Conservation (phyloP, 768 basidiomycete genomes). For the Serendipita sp. region DNA sequence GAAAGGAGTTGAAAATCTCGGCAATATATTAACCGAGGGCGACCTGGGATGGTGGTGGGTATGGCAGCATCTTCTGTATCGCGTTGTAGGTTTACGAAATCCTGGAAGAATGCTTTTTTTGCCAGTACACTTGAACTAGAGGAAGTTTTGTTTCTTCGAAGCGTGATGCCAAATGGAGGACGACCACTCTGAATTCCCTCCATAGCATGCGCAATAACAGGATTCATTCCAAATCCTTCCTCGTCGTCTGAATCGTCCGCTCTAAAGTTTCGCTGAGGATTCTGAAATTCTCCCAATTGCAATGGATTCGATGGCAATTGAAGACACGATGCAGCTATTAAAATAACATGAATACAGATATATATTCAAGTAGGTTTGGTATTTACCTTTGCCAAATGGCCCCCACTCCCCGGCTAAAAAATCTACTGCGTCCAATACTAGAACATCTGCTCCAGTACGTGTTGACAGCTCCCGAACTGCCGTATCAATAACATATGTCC, state of each 20-base stretch:
- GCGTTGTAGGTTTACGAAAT: constrained; percentile 46
- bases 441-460: constrained; percentile 58
- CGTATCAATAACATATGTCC: constrained; percentile 63
- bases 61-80: constrained; percentile 16
- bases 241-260: constrained; percentile 37
- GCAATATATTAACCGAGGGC: constrained; percentile 65
- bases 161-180: constrained; percentile 2
- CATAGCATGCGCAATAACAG: constrained; percentile 17
- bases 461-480: constrained; percentile 66
- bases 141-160: not conserved
- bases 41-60: constrained; percentile 13
- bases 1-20: constrained; percentile 69
- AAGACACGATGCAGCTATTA: constrained; percentile 48
- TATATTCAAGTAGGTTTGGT: constrained; percentile 32
- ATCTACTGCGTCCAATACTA: constrained; percentile 70
- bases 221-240: constrained; percentile 22
- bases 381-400: constrained; percentile 38
- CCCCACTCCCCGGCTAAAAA: constrained; percentile 83
- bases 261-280: constrained; percentile 13
- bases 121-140: not conserved
- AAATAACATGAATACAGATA: constrained; percentile 9
- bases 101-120: constrained; percentile 53
- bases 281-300: constrained; percentile 27
- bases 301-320: constrained; percentile 60
- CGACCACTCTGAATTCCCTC: constrained; percentile 6